phyloP scores from a whole-genome alignment of 495 filamentous ascomycete genomes.

The Penicillium bovifimosum region DNA sequence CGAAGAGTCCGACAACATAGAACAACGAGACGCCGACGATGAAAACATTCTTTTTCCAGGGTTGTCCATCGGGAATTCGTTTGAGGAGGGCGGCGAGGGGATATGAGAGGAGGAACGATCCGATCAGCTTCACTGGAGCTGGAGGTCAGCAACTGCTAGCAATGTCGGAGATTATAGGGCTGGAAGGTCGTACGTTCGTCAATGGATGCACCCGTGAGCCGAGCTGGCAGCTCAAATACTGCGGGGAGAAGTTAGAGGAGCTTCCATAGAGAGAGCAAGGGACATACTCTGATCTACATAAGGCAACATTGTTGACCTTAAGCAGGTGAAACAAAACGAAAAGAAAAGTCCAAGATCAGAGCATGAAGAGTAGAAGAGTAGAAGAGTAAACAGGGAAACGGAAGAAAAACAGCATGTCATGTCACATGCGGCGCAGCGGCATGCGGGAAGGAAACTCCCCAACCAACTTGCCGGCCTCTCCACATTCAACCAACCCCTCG shows the following conservation, averaged over 20 bases:
- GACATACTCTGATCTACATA: slow-evolving; percentile 73
- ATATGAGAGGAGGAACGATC: slow-evolving; percentile 88
- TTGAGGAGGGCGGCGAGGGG: slow-evolving; percentile 86
- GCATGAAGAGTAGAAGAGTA: background rate
- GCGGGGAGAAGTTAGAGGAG: slow-evolving; percentile 15
- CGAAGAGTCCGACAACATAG: slow-evolving; percentile 91
- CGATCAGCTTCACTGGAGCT: slow-evolving; percentile 79
- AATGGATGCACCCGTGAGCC: slow-evolving; percentile 64
- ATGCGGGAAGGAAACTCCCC: too few relatives aligned
- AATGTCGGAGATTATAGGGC: background rate
- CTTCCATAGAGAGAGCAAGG: background rate
- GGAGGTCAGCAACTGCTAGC: slow-evolving; percentile 11
- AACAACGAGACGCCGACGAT: slow-evolving; percentile 76
- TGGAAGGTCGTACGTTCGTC: slow-evolving; percentile 68
- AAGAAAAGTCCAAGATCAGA: slow-evolving; percentile 13
- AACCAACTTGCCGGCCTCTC: slow-evolving; percentile 25
- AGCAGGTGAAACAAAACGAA: slow-evolving; percentile 64
- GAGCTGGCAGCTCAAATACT: slow-evolving; percentile 70
- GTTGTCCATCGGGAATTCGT: slow-evolving; percentile 78
- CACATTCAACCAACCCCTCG: slow-evolving; percentile 15
- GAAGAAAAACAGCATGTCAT: slow-evolving; percentile 22
- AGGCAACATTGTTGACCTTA: slow-evolving; percentile 61
- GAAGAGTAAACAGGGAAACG: slow-evolving; percentile 7
- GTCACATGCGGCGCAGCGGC: slow-evolving; percentile 27
- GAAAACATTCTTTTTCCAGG: slow-evolving; percentile 86